A percentile compares a stretch with the other conserved stretches of the same genome.
Evolutionary conservation across 139 green algal genomes (phyloP).

Genomic region (Penium margaritaceum): DNA sequence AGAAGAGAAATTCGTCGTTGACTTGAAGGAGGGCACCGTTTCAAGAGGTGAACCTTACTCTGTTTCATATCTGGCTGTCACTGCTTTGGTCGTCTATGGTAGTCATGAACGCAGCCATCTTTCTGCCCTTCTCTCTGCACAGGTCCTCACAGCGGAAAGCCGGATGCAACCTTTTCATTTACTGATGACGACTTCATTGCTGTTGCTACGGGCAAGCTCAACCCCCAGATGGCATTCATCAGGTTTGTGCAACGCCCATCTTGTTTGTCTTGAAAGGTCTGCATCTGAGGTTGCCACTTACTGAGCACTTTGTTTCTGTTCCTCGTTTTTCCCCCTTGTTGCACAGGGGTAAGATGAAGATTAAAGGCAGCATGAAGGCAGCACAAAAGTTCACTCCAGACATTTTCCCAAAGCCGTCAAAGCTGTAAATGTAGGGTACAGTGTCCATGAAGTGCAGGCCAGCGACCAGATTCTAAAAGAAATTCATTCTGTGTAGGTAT

Average conservation of each 20-base stretch:
- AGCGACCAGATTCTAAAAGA: too few species aligned
- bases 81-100: not conserved
- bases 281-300: too few species aligned
- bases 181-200: constrained; percentile 40
- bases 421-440: constrained; percentile 38
- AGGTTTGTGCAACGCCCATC: constrained; percentile 10
- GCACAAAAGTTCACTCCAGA: constrained; percentile 47
- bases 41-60: constrained; percentile 12
- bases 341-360: constrained; percentile 45
- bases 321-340: not conserved
- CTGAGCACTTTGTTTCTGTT: not conserved
- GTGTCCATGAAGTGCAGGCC: too few species aligned
- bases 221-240: constrained; percentile 47
- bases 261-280: not conserved
- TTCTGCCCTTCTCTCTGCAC: not conserved
- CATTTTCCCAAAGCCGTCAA: constrained; percentile 45
- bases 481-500: too few species aligned
- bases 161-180: constrained; percentile 46
- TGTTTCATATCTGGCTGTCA: not conserved
- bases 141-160: constrained; percentile 27
- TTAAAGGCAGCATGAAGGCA: constrained; percentile 45
- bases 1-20: constrained; percentile 28
- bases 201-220: constrained; percentile 43
- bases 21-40: constrained; percentile 30
- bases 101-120: not conserved